Percentiles rank a stretch among this genome's conserved stretches.
phyloP scores from a whole-genome alignment of 2,329 filamentous ascomycete species.

The Knufia fluminis region DNA sequence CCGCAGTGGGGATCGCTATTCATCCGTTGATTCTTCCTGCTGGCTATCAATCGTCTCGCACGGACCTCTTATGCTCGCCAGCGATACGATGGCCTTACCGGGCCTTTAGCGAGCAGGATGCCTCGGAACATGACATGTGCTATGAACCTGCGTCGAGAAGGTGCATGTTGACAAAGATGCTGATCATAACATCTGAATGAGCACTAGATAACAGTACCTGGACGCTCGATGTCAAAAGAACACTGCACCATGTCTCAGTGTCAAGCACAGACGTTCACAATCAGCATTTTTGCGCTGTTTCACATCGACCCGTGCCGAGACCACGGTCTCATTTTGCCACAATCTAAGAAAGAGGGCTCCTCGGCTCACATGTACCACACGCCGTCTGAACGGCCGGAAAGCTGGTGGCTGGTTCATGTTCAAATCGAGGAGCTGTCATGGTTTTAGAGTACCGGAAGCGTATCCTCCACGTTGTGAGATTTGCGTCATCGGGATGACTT shows the following conservation, averaged over 20 bases:
- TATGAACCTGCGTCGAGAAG: not conserved
- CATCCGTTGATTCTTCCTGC: not conserved
- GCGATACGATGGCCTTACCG: not conserved
- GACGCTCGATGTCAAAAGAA: conserved; percentile 4
- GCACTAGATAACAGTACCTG: no score
- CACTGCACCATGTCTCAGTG: not conserved
- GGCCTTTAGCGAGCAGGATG: not conserved
- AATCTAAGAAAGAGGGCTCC: not conserved
- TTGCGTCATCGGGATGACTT: conserved; percentile 9
- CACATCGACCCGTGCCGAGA: conserved; percentile 10
- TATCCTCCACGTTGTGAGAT: not conserved
- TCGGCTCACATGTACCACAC: conserved; percentile 4
- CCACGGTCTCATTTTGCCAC: conserved; percentile 5
- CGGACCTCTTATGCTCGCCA: not conserved
- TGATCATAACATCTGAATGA: no score
- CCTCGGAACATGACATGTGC: not conserved
- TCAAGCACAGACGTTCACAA: conserved; percentile 6
- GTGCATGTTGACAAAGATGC: no score
- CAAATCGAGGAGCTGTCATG: not conserved
- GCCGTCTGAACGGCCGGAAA: not conserved
- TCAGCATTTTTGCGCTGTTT: conserved; percentile 6
- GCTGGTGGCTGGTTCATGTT: not conserved
- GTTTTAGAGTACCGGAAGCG: not conserved
- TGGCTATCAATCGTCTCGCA: not conserved
- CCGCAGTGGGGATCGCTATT: not conserved